phyloP scores from a whole-genome alignment of 169 alveolate genomes.

The Plasmodium inui region DNA sequence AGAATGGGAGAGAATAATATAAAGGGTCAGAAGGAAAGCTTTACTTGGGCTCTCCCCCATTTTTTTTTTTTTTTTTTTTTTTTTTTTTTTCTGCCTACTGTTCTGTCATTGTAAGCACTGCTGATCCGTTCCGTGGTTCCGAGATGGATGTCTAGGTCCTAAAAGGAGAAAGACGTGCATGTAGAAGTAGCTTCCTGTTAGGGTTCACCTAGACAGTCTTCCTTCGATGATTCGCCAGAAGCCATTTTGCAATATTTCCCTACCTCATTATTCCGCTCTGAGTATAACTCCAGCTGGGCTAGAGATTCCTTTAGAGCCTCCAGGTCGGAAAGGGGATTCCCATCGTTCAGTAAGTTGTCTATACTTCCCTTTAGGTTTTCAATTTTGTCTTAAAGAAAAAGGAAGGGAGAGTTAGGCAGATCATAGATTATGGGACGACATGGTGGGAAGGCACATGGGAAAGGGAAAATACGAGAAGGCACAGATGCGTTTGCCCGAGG shows the following conservation, averaged over 20 bases:
- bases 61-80: background rate
- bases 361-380: constrained; percentile 37
- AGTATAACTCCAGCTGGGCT: constrained; percentile 16
- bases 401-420: background rate
- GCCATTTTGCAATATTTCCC: background rate
- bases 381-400: constrained; percentile 21
- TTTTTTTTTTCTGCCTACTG: background rate
- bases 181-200: background rate
- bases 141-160: background rate
- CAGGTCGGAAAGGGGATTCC: constrained; percentile 10
- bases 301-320: constrained; percentile 29
- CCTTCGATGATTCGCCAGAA: background rate
- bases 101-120: background rate
- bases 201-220: background rate
- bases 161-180: background rate
- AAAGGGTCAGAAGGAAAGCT: background rate
- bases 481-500: background rate
- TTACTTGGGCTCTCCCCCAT: background rate
- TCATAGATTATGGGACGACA: background rate
- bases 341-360: constrained; percentile 29
- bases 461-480: too few species aligned
- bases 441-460: background rate
- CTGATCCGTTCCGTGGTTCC: background rate
- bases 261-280: constrained; percentile 20
- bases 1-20: background rate